Evolutionary conservation across 257 asterid genomes (phyloP).

Genomic region (Nyctanthes arbortristis): DNA sequence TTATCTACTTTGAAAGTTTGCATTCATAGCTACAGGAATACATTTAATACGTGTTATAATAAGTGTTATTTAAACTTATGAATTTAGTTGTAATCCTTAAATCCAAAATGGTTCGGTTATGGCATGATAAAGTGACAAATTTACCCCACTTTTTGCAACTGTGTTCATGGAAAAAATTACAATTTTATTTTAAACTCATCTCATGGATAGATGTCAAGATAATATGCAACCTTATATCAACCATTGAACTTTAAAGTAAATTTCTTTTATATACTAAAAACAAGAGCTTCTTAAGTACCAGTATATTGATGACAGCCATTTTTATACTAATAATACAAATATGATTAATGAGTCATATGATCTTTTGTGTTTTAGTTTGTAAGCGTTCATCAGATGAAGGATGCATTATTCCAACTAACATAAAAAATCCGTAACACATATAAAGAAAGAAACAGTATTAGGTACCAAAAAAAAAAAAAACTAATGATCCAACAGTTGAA

Average conservation of each 20-base stretch:
- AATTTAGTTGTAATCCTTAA: too few species aligned
- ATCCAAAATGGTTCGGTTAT: too few species aligned
- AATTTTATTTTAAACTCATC: conserved; percentile 9
- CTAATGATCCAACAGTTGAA: not conserved
- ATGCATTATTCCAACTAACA: not conserved
- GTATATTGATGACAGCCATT: too few species aligned
- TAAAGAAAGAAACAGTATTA: not conserved
- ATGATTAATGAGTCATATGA: not conserved
- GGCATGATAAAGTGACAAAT: too few species aligned
- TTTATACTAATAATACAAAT: not conserved
- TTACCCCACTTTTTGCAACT: too few species aligned
- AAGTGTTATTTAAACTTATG: too few species aligned
- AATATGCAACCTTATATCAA: not conserved
- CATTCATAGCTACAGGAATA: too few species aligned
- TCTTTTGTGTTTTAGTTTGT: not conserved
- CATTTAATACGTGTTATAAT: too few species aligned
- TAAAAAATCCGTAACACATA: not conserved
- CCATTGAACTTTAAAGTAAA: not conserved
- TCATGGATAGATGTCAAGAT: not conserved
- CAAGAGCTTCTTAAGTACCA: not conserved
- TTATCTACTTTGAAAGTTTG: too few species aligned
- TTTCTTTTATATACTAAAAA: too few species aligned
- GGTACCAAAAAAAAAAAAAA: not conserved
- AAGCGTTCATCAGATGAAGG: not conserved
- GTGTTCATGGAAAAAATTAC: conserved; percentile 61